These are phyloP conservation scores for Zizania palustris DNA, from an alignment of 202 grass and related monocot genomes.

Conservation along the genomic window DNA sequence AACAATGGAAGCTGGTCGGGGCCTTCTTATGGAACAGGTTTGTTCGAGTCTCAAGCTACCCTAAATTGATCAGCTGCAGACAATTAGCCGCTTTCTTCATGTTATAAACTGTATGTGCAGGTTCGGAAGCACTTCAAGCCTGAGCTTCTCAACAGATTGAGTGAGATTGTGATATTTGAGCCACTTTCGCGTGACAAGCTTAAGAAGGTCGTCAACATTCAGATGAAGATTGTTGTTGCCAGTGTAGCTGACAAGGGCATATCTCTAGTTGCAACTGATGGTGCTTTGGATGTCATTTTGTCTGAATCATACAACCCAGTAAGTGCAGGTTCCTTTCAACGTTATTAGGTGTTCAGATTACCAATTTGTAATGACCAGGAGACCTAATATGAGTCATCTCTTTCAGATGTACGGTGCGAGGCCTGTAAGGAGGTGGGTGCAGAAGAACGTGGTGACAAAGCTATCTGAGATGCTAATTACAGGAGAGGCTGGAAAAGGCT, in stretches of 20 bases:
- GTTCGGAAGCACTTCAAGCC: slow-evolving; percentile 55
- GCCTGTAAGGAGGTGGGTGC: slow-evolving; percentile 55
- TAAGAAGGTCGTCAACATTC: slow-evolving; percentile 48
- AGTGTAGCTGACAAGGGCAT: slow-evolving; percentile 34
- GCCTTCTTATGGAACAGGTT: slow-evolving; percentile 41
- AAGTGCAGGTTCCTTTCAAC: neutral
- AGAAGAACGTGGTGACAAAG: slow-evolving; percentile 52
- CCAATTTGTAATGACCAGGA: neutral
- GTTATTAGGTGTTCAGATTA: neutral
- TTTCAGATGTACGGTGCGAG: slow-evolving; percentile 52
- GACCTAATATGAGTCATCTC: neutral
- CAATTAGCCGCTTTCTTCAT: neutral
- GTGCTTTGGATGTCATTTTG: slow-evolving; percentile 44
- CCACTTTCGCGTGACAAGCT: slow-evolving; percentile 47
- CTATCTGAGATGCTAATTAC: slow-evolving; percentile 48
- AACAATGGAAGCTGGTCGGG: slow-evolving; percentile 36
- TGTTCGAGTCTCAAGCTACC: neutral
- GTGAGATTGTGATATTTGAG: slow-evolving; percentile 60
- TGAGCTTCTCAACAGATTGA: slow-evolving; percentile 53
- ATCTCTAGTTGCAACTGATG: slow-evolving; percentile 34
- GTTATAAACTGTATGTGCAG: slow-evolving; percentile 13
- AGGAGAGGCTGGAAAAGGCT: slow-evolving; percentile 31
- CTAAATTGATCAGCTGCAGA: neutral
- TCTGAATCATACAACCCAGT: slow-evolving; percentile 22
- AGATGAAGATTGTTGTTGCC: slow-evolving; percentile 50